Evolutionary conservation across 176 grass and related monocot species (phyloP).

Genomic region (Eremochloa ophiuroides): DNA sequence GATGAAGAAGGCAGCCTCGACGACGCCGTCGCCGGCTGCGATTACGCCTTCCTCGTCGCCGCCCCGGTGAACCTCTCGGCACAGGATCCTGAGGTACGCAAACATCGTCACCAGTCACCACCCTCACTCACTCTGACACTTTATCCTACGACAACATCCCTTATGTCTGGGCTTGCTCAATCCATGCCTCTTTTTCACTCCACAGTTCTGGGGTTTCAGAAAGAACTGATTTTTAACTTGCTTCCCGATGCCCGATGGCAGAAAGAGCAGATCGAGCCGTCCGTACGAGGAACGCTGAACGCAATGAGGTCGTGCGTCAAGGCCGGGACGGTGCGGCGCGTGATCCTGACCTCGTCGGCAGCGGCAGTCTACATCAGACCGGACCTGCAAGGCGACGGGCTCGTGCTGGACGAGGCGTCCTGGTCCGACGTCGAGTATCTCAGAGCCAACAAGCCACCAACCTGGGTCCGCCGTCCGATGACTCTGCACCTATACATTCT

Average conservation of each 20-base stretch:
- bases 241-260: not conserved
- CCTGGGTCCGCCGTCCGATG: conserved; percentile 30
- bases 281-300: conserved; percentile 46
- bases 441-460: not conserved
- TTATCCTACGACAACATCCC: no score
- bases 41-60: conserved; percentile 61
- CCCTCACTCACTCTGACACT: not conserved
- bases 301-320: conserved; percentile 60
- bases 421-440: conserved; percentile 72
- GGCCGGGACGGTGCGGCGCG: conserved; percentile 46
- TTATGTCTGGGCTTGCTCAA: no score
- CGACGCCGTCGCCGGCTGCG: conserved; percentile 47
- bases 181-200: no score
- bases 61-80: conserved; percentile 36
- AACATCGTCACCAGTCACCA: not conserved
- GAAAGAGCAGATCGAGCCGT: conserved; percentile 49
- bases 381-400: conserved; percentile 3
- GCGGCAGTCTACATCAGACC: conserved; percentile 26
- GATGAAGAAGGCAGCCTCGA: conserved; percentile 59
- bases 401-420: not conserved
- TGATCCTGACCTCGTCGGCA: conserved; percentile 60
- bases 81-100: not conserved
- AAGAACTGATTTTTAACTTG: no score
- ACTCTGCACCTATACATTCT: no score
- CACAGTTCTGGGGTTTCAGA: no score